These are phyloP conservation scores for Schizothecium vesticola DNA, from an alignment of 495 filamentous ascomycete species.

Conservation along the genomic window DNA sequence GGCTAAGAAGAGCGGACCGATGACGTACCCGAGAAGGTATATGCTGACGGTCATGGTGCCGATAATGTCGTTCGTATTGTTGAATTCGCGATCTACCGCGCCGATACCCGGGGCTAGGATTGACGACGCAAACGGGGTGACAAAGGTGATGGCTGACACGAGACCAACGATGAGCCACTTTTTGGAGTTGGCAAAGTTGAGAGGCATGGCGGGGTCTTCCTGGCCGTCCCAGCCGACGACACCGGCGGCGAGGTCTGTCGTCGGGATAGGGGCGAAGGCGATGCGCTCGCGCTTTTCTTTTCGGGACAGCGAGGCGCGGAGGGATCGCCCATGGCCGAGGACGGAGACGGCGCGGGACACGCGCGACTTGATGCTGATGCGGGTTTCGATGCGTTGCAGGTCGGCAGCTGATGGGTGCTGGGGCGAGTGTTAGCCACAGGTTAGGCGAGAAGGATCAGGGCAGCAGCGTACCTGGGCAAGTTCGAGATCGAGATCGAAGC, in stretches of 20 bases:
- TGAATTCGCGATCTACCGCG: constrained; percentile 49
- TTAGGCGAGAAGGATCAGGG: background rate
- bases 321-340: constrained; percentile 4
- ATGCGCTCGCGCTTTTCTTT: constrained; percentile 21
- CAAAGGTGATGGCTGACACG: constrained; percentile 47
- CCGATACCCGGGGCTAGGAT: constrained; percentile 59
- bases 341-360: constrained; percentile 21
- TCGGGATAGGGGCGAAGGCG: constrained; percentile 29
- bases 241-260: constrained; percentile 40
- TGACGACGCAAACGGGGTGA: constrained; percentile 59
- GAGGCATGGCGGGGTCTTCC: constrained; percentile 66
- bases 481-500: constrained; percentile 22
- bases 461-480: constrained; percentile 14
- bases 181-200: constrained; percentile 55
- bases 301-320: background rate
- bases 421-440: background rate
- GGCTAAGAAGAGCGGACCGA: constrained; percentile 51
- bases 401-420: background rate
- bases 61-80: constrained; percentile 32
- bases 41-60: constrained; percentile 40
- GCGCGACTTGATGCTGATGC: constrained; percentile 15
- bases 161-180: constrained; percentile 67
- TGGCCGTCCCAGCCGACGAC: constrained; percentile 56
- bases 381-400: constrained; percentile 11
- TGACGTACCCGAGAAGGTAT: constrained; percentile 40